Evolutionary conservation across 2,329 filamentous ascomycete species (phyloP), one percentile per base, ranked within the genome.

Genomic region (Beauveria bassiana): DNA sequence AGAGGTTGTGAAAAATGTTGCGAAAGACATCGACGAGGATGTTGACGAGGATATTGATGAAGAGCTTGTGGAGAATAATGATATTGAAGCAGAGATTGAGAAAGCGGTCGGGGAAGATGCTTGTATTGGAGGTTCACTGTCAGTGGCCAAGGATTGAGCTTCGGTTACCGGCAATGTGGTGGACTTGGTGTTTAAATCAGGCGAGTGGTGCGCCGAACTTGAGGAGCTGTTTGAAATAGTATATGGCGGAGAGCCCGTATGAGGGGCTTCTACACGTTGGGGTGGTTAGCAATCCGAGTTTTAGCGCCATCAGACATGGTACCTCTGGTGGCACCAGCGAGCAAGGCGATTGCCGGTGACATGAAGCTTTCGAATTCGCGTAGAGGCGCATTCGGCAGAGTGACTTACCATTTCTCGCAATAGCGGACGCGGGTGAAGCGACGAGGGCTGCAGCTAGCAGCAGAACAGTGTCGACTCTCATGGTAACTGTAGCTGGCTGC

Each of bases 361-460:
- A 22, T 40, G 16, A 22, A 14, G 20, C 12, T 40, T n/a, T 40
- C 2, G 26, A 8, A 38, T 31, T 24, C 10, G 42, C 10, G 28
- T 45, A 58, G 20, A 40, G 31, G 34, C 34, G 34, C 20, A 26
- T 20, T 20, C 14, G 31, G 8, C 14, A 22, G 49, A 47, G 46
- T 18, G 18, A 63, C 64, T 52, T 59, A 68, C 64, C 66, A 42
- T 46, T 52, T 52, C 53, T 62, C 10, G 38, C 40, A 26, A 50
- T 47, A n/a, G 65, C 67, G 40, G 60, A 63, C 24, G 54, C 51
- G 10, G 61, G 61, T 18, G 57, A 62, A 57, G 51, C 57, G 3
- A 65, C n/a, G 40, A 67, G 22, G 24, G 61, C 59, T 53, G 64
- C 61, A 52, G 60, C 59, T 12, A 67, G 60, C 60, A 68, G 63